Percentiles rank a stretch among this genome's conserved stretches.
These are phyloP conservation scores for Incumbomyces delicatus DNA, from an alignment of 2,329 filamentous ascomycete species.

Conservation along the genomic window DNA sequence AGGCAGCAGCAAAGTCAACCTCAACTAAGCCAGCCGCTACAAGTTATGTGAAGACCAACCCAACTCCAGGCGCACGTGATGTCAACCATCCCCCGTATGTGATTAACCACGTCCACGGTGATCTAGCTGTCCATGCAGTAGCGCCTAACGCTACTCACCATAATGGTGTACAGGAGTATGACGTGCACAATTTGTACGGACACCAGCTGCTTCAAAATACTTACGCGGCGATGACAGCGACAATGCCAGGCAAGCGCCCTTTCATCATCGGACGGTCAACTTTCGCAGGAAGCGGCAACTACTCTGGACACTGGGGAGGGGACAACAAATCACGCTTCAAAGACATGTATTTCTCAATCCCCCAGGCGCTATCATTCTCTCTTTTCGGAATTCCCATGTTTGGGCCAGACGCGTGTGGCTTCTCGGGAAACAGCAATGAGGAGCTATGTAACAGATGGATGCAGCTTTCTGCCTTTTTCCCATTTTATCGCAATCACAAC, in stretches of 20 bases:
- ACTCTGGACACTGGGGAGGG: slow-evolving; percentile 73
- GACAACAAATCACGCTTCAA: slow-evolving; percentile 62
- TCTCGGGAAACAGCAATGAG: slow-evolving; percentile 55
- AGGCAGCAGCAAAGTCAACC: slow-evolving; percentile 34
- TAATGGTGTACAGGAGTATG: slow-evolving; percentile 63
- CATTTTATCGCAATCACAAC: slow-evolving; percentile 73
- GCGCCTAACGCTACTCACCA: slow-evolving; percentile 68
- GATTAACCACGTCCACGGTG: slow-evolving; percentile 63
- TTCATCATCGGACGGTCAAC: slow-evolving; percentile 79
- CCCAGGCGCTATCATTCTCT: slow-evolving; percentile 65
- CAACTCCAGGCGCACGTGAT: slow-evolving; percentile 55
- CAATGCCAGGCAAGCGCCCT: slow-evolving; percentile 60
- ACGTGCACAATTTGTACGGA: slow-evolving; percentile 72
- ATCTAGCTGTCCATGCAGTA: slow-evolving; percentile 62
- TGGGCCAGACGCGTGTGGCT: slow-evolving; percentile 60
- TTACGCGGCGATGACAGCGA: slow-evolving; percentile 56
- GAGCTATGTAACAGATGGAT: slow-evolving; percentile 68
- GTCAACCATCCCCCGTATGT: slow-evolving; percentile 67
- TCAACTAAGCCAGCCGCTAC: slow-evolving; percentile 28
- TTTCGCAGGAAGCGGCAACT: slow-evolving; percentile 65
- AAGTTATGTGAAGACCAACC: slow-evolving; percentile 48
- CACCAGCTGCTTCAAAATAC: slow-evolving; percentile 69
- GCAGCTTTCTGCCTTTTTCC: slow-evolving; percentile 64
- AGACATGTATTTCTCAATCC: slow-evolving; percentile 67
- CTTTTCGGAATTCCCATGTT: slow-evolving; percentile 72